Percentiles rank a stretch among this genome's conserved stretches.
phyloP scores from a whole-genome alignment of 257 asterid species.

The Fraxinus americana region DNA sequence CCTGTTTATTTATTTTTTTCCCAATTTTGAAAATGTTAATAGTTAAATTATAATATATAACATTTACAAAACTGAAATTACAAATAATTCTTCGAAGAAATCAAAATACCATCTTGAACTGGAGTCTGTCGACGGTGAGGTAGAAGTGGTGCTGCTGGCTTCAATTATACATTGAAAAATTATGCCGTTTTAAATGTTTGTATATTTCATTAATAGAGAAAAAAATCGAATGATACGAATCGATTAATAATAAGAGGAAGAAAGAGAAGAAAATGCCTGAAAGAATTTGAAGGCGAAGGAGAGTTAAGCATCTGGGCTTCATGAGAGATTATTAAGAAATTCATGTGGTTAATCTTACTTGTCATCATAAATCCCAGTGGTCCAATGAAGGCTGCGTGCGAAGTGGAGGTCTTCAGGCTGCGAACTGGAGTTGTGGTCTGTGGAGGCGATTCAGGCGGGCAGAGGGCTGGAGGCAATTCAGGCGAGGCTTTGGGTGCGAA shows the following conservation, averaged over 20 bases:
- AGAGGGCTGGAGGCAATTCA: too few species aligned
- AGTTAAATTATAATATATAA: conserved; percentile 6
- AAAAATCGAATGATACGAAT: background rate
- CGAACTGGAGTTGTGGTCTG: too few species aligned
- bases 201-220: background rate
- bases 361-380: too few species aligned
- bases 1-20: conserved; percentile 36
- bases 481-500: too few species aligned
- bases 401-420: too few species aligned
- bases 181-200: background rate
- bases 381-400: too few species aligned
- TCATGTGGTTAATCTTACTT: too few species aligned
- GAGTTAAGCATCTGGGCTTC: too few species aligned
- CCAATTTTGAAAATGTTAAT: conserved; percentile 6
- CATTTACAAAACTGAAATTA: conserved; percentile 4
- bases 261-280: conserved; percentile 35
- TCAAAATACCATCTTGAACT: conserved; percentile 74
- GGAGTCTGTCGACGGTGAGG: conserved; percentile 87
- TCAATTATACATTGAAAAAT: conserved; percentile 22
- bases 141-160: conserved; percentile 91
- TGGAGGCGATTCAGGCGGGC: too few species aligned
- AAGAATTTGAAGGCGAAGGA: conserved; percentile 52
- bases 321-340: too few species aligned
- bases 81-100: background rate
- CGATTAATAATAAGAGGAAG: background rate